These are phyloP conservation scores for Calonectria honghensis DNA, from an alignment of 2,329 filamentous ascomycete species.

Conservation along the genomic window DNA sequence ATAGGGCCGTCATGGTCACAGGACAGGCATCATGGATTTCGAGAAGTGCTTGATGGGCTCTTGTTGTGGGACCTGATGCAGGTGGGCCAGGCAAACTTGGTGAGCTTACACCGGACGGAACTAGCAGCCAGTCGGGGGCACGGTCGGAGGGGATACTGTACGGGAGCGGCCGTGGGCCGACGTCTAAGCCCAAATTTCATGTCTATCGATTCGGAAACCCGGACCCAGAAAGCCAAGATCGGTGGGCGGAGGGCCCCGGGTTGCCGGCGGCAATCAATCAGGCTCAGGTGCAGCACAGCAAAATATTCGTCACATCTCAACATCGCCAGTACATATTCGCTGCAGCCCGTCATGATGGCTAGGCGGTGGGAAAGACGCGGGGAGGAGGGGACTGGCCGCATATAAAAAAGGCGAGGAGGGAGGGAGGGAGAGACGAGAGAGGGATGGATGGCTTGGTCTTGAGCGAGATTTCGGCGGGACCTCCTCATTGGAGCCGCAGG, in stretches of 20 bases:
- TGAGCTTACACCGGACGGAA: slow-evolving; percentile 21
- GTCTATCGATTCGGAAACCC: slow-evolving; percentile 21
- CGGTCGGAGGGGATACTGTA: slow-evolving; percentile 24
- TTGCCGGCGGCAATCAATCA: slow-evolving; percentile 47
- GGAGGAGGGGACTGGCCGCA: background rate
- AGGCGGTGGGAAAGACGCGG: slow-evolving; percentile 13
- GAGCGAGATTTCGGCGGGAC: background rate
- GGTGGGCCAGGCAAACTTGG: slow-evolving; percentile 22
- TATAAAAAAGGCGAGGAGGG: background rate
- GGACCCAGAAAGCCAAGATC: slow-evolving; percentile 37
- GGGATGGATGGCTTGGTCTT: slow-evolving; percentile 5
- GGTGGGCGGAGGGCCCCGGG: slow-evolving; percentile 36
- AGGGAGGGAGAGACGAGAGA: background rate
- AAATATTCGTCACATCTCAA: slow-evolving; percentile 48
- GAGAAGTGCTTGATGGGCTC: slow-evolving; percentile 1
- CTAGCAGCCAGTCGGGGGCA: slow-evolving; percentile 4
- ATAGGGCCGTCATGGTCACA: slow-evolving; percentile 13
- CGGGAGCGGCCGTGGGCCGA: slow-evolving; percentile 37
- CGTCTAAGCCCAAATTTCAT: slow-evolving; percentile 9
- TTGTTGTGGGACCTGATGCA: slow-evolving; percentile 12
- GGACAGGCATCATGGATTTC: slow-evolving; percentile 11
- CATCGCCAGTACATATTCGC: slow-evolving; percentile 36
- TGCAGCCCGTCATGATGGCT: slow-evolving; percentile 32
- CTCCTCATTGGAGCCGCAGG: slow-evolving; percentile 8
- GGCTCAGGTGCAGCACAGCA: slow-evolving; percentile 10